phyloP scores from a whole-genome alignment of 2,329 filamentous ascomycete genomes.

The Talaromyces sp. region DNA sequence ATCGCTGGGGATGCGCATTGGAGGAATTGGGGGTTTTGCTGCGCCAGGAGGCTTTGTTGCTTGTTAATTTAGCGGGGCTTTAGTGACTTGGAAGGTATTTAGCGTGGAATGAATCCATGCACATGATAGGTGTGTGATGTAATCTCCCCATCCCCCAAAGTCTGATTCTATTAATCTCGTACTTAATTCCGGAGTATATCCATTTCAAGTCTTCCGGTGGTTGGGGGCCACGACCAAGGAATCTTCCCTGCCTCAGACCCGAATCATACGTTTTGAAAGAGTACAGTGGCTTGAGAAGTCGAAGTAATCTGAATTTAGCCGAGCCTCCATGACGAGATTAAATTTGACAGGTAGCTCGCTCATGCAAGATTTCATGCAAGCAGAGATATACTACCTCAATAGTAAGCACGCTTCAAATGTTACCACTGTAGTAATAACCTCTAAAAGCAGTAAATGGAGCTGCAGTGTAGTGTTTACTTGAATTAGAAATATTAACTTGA shows the following conservation, averaged over 20 bases:
- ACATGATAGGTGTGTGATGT: background rate
- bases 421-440: too few relatives aligned
- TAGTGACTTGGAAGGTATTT: too few relatives aligned
- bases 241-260: background rate
- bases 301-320: background rate
- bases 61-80: background rate
- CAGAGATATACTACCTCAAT: too few relatives aligned
- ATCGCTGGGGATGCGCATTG: background rate
- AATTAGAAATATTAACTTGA: too few relatives aligned
- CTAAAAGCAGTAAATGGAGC: too few relatives aligned
- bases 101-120: background rate
- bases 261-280: background rate
- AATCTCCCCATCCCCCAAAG: background rate
- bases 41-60: too few relatives aligned
- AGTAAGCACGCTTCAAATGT: too few relatives aligned
- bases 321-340: background rate
- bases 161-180: background rate
- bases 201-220: constrained; percentile 1
- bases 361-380: too few relatives aligned
- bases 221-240: background rate
- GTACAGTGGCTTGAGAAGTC: background rate
- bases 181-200: constrained; percentile 5
- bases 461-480: too few relatives aligned
- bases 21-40: background rate
- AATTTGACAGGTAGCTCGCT: too few relatives aligned